A percentile compares a stretch with the other conserved stretches of the same genome.
phyloP scores from a whole-genome alignment of 129 eudicot species.

The Pseudognaphalium luteoalbum region DNA sequence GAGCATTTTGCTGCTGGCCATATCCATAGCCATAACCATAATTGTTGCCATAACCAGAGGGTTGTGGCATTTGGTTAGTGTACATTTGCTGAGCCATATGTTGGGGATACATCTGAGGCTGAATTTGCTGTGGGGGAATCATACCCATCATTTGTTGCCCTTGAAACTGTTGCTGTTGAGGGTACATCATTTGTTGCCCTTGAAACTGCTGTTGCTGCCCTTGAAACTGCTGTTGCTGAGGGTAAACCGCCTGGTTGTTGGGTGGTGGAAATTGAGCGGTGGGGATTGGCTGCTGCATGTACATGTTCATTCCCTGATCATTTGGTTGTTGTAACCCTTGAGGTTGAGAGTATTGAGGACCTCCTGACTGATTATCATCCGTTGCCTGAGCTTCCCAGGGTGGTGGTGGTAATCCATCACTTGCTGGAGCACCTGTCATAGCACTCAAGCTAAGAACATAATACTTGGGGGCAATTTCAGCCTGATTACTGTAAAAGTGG shows the following conservation, averaged over 20 bases:
- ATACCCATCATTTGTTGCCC: conserved; percentile 54
- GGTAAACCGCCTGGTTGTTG: conserved; percentile 38
- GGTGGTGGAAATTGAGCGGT: conserved; percentile 18
- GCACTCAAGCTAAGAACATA: conserved; percentile 16
- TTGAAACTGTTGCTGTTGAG: conserved; percentile 39
- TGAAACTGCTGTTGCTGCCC: conserved; percentile 27
- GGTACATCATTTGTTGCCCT: conserved; percentile 52
- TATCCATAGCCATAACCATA: conserved; percentile 54
- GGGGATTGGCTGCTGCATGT: conserved; percentile 31
- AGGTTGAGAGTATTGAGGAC: conserved; percentile 39
- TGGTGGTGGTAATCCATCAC: conserved; percentile 70
- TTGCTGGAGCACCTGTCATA: conserved; percentile 50
- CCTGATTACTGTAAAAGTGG: neutral
- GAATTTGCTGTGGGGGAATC: conserved; percentile 63
- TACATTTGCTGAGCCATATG: conserved; percentile 47
- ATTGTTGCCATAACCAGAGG: conserved; percentile 27
- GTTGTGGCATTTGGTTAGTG: conserved; percentile 57
- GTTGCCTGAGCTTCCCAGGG: conserved; percentile 83
- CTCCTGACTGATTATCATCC: conserved; percentile 35
- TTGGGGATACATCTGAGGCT: conserved; percentile 59
- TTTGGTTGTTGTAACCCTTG: conserved; percentile 13
- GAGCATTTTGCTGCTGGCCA: conserved; percentile 53
- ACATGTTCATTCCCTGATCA: conserved; percentile 45
- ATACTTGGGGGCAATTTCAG: conserved; percentile 1
- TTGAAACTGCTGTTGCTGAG: conserved; percentile 25